Evolutionary conservation across 2,329 filamentous ascomycete species (phyloP).

Genomic region (Didymella keratinophila): DNA sequence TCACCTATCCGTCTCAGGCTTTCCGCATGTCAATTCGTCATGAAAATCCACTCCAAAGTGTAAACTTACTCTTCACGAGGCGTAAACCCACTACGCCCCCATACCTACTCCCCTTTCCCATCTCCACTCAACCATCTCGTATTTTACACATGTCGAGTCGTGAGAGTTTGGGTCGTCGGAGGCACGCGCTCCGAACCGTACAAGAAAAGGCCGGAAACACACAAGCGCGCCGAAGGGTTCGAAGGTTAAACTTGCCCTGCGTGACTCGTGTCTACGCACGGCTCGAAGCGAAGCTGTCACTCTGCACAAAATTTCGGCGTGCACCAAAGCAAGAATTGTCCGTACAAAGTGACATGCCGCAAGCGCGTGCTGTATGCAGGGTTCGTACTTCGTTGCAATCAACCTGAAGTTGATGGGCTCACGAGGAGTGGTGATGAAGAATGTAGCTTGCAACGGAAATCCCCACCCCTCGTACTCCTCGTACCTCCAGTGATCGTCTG

Average conservation of each 20-base stretch:
- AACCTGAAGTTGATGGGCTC: background rate
- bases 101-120: slow-evolving; percentile 2
- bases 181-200: background rate
- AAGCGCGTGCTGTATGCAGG: background rate
- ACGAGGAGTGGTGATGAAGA: background rate
- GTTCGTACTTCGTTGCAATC: background rate
- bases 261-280: slow-evolving; percentile 3
- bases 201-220: background rate
- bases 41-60: background rate
- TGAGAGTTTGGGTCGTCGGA: slow-evolving; percentile 1
- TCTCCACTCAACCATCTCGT: background rate
- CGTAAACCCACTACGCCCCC: background rate
- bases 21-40: background rate
- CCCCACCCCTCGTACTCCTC: background rate
- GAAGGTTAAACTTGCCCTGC: background rate
- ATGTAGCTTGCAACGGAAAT: background rate
- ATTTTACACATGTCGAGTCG: background rate
- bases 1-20: background rate
- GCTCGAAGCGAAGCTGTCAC: slow-evolving; percentile 12
- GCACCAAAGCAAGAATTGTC: background rate
- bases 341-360: background rate
- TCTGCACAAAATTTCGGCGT: slow-evolving; percentile 8
- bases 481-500: slow-evolving; percentile 2
- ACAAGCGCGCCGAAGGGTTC: background rate
- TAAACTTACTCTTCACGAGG: background rate